These are phyloP conservation scores for Poa pratensis DNA, from an alignment of 176 grass and related monocot genomes.

Conservation along the genomic window DNA sequence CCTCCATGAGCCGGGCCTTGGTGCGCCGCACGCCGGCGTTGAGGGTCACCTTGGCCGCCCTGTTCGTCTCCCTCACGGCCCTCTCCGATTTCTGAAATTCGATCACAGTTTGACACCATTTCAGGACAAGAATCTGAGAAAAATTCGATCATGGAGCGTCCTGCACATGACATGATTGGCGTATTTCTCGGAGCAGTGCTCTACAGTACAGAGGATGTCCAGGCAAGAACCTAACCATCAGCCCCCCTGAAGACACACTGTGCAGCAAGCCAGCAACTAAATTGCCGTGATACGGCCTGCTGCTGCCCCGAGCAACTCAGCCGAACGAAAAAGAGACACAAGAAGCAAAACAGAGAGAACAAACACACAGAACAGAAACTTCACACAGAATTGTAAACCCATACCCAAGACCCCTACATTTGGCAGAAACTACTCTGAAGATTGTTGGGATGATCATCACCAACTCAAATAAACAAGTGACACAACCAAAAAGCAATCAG, in stretches of 20 bases:
- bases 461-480: neutral
- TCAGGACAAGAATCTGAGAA: neutral
- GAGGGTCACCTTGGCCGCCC: conserved; percentile 58
- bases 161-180: no score
- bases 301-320: neutral
- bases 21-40: conserved; percentile 76
- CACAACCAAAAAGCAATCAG: neutral
- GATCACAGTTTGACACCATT: neutral
- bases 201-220: neutral
- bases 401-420: neutral
- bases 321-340: neutral
- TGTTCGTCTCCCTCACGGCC: conserved; percentile 66
- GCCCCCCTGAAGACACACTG: neutral
- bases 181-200: no score
- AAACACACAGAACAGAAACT: neutral
- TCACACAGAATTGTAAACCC: neutral
- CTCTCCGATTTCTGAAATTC: conserved; percentile 68
- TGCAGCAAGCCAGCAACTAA: neutral
- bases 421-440: neutral
- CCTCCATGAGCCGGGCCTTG: conserved; percentile 70
- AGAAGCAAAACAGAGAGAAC: neutral
- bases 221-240: neutral
- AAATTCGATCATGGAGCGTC: neutral
- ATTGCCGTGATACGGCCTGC: neutral
- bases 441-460: neutral